phyloP scores from a whole-genome alignment of 2,329 filamentous ascomycete genomes.

The Botryotinia globosa region DNA sequence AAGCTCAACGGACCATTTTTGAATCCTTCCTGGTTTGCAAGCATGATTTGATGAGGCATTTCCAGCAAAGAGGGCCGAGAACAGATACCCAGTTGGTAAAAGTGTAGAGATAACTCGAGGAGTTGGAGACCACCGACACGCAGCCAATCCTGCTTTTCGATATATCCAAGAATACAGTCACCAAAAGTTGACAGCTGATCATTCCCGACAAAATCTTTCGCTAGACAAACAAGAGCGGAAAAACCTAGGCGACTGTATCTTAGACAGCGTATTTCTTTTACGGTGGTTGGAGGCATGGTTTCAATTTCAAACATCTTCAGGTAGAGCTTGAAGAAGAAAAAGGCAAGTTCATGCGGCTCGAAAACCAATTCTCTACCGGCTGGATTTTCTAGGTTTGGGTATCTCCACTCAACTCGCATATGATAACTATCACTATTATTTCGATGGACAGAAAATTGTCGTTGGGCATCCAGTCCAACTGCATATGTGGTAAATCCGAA shows the following conservation, averaged over 20 bases:
- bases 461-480: not conserved
- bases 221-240: not conserved
- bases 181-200: not conserved
- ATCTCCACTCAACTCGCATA: slow-evolving; percentile 7
- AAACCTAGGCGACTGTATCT: slow-evolving; percentile 9
- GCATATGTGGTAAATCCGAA: not conserved
- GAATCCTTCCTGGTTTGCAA: not conserved
- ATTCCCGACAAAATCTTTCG: not conserved
- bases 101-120: not conserved
- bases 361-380: not conserved
- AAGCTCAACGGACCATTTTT: not conserved
- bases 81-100: not conserved
- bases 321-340: slow-evolving; percentile 5
- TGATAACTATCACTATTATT: not conserved
- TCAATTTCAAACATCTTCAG: slow-evolving; percentile 3
- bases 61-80: too few relatives aligned
- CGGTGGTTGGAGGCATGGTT: too few relatives aligned
- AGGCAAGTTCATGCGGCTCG: not conserved
- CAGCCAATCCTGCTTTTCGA: not conserved
- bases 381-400: not conserved
- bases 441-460: not conserved
- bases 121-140: not conserved
- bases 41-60: not conserved
- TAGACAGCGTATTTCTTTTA: not conserved
- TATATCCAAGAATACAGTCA: not conserved